These are phyloP conservation scores for Nevesoporus exiguus DNA, from an alignment of 768 basidiomycete genomes.

Conservation along the genomic window DNA sequence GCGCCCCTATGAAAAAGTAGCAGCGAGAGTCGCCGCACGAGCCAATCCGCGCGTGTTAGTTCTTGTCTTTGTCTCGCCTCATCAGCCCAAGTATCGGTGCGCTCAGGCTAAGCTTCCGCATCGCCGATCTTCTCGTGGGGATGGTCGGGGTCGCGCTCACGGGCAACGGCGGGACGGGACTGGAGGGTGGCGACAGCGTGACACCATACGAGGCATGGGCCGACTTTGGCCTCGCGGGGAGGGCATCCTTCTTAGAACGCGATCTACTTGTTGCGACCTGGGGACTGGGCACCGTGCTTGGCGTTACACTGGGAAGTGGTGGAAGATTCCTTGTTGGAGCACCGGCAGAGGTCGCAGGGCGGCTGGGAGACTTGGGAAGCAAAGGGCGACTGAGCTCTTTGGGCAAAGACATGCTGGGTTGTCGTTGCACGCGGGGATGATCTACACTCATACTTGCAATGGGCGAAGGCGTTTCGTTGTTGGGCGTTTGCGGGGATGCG, in stretches of 20 bases:
- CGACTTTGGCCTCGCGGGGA: constrained; percentile 22
- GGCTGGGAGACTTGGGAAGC: constrained; percentile 19
- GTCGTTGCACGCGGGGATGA: constrained; percentile 11
- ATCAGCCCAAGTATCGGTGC: constrained; percentile 55
- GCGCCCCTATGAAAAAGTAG: not conserved
- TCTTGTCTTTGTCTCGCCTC: constrained; percentile 51
- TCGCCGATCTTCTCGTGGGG: constrained; percentile 37
- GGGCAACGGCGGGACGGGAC: constrained; percentile 17
- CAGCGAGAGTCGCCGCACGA: not conserved
- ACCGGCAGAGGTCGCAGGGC: constrained; percentile 43
- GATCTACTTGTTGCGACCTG: not conserved
- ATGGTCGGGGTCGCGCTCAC: constrained; percentile 15
- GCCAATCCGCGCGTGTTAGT: constrained; percentile 17
- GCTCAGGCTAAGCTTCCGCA: constrained; percentile 67
- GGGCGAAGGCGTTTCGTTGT: constrained; percentile 15
- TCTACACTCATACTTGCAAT: constrained; percentile 19
- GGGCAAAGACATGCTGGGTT: constrained; percentile 3
- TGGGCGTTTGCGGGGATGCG: constrained; percentile 26
- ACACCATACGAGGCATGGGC: constrained; percentile 23
- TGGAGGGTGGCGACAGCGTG: constrained; percentile 11
- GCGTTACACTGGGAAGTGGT: not conserved
- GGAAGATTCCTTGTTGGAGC: constrained; percentile 11
- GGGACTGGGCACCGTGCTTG: not conserved
- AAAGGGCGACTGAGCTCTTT: not conserved
- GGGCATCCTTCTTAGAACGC: not conserved